These are phyloP conservation scores for Colletotrichum tropicicola DNA, from an alignment of 2,329 filamentous ascomycete species.

Conservation along the genomic window DNA sequence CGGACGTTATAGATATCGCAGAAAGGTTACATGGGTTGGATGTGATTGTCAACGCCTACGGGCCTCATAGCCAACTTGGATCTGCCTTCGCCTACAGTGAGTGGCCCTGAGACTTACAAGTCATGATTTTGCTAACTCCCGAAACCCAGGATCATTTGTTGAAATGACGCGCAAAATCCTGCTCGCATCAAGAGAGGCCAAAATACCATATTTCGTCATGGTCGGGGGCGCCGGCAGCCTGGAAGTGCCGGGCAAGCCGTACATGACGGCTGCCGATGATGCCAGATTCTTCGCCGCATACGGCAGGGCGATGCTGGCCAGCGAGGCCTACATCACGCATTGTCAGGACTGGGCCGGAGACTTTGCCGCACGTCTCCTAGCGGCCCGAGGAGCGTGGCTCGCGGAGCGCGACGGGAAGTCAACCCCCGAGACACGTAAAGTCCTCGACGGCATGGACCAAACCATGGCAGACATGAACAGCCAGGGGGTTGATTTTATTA, in stretches of 20 bases:
- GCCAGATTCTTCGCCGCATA: conserved; percentile 1
- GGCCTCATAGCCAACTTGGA: conserved; percentile 1
- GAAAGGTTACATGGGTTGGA: not conserved
- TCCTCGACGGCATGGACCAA: not conserved
- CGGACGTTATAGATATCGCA: not conserved
- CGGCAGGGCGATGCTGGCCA: conserved; percentile 1
- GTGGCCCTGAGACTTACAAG: not conserved
- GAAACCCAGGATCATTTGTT: not conserved
- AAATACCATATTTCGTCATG: conserved; percentile 7
- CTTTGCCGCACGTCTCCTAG: not conserved
- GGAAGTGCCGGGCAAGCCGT: not conserved
- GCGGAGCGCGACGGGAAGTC: not conserved
- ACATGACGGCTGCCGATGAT: conserved; percentile 7
- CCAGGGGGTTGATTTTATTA: conserved; percentile 3
- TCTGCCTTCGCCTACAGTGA: conserved; percentile 8
- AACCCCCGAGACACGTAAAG: not conserved
- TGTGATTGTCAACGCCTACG: conserved; percentile 1
- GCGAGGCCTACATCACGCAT: not conserved
- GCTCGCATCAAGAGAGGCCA: not conserved
- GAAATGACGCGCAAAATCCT: conserved; percentile 10
- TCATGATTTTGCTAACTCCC: not conserved
- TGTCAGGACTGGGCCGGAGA: not conserved
- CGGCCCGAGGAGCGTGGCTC: not conserved
- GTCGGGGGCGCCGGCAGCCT: not conserved
- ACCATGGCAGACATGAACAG: conserved; percentile 9